A percentile compares a stretch with the other conserved stretches of the same genome.
Evolutionary conservation across 108 stramenopile genomes (phyloP).

Genomic region (Discostella stelligeroides): DNA sequence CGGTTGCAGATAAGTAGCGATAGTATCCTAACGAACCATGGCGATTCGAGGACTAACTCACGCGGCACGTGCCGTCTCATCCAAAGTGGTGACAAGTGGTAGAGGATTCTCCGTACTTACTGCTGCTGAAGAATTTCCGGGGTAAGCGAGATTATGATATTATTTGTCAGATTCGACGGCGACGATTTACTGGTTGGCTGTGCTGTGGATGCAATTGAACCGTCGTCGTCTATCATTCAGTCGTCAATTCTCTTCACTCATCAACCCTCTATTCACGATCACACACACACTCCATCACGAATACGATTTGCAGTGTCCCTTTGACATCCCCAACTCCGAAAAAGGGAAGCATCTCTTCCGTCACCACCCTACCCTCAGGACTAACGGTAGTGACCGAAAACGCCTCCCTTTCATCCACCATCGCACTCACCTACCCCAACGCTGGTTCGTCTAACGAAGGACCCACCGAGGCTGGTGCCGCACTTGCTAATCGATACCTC

Average conservation of each 20-base stretch:
- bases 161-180: background rate
- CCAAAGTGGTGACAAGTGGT: conserved; percentile 27
- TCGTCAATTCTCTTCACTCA: no score
- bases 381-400: conserved; percentile 80
- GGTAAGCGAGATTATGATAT: conserved; percentile 35
- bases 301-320: conserved; percentile 57
- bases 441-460: conserved; percentile 79
- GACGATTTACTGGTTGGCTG: no score
- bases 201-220: background rate
- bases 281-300: no score
- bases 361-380: conserved; percentile 77
- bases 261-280: no score
- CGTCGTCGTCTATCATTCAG: conserved; percentile 10
- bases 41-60: conserved; percentile 23
- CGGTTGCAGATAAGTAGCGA: no score
- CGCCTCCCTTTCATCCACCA: conserved; percentile 74
- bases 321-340: conserved; percentile 56
- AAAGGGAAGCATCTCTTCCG: conserved; percentile 65
- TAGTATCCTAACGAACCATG: conserved; percentile 13
- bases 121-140: conserved; percentile 67
- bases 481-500: conserved; percentile 83
- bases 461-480: conserved; percentile 71
- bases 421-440: conserved; percentile 84
- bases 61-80: conserved; percentile 28
- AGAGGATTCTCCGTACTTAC: conserved; percentile 62